Evolutionary conservation across 805 yeast species (phyloP), one percentile per base, ranked within the genome.

Genomic region (Kurtzmaniella cleridarum): DNA sequence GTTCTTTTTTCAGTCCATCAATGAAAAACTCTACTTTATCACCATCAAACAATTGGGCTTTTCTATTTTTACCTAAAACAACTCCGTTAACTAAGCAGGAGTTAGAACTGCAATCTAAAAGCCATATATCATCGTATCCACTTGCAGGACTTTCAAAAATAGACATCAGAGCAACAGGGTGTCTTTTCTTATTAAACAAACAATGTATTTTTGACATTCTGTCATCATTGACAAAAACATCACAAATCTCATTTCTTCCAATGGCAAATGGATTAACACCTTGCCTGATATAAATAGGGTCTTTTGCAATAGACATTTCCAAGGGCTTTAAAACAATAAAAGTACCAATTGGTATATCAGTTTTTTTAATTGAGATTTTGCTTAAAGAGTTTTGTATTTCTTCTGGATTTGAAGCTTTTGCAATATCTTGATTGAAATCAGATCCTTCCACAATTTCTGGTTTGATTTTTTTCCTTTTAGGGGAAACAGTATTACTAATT

Each of bases 121-220:
- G 63, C 95, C 95, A 88, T 12, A 85, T 68, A 53, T 81, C 89
- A 41, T 81, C 85, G 6, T 80, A 60, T 41, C 82, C 81, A 59
- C 77, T 82, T 0, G 88, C 89, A 0, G 90, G 88, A 8, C 84
- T 76, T 48, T 81, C 87, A 52, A 66, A 76, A 3, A 81, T 70
- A 5, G 63, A 55, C 26, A 78, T 68, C 24, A 68, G 64, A 7
- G 51, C 47, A 3, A 78, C 73, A 0, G 79, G 79, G 52, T 82
- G 87, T 41, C 88, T 67, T 42, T 78, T 74, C 50, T 78, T 78
- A 39, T 70, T 50, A 11, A 91, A 66, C 24, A 79, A 63, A 57
- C 96, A 89, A 59, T 93, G 98, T 1, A 81, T 69, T 46, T 88
- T 85, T 2, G 97, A 90, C 50, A 91, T 73, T 34, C 96, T 63